Percentiles rank a stretch among this genome's conserved stretches.
Conservation (phyloP, 2,329 filamentous ascomycete genomes). For the Pseudopithomyces chartarum region DNA sequence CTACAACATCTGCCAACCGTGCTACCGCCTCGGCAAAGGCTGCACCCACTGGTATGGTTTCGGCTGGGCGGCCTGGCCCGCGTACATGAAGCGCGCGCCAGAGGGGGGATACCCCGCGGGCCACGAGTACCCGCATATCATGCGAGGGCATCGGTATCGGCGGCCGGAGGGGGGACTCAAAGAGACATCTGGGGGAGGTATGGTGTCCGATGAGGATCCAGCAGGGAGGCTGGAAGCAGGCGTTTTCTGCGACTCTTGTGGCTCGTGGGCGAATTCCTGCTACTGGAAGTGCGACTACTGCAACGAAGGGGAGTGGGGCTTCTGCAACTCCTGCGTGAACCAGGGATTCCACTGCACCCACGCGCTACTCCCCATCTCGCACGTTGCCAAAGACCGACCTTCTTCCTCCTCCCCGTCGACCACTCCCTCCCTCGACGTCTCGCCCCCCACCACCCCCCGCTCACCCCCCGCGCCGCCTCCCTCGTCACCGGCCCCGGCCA, state of each 20-base stretch:
- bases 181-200: no score
- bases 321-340: slow-evolving; percentile 86
- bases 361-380: slow-evolving; percentile 75
- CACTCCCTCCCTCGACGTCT: slow-evolving; percentile 22
- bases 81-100: slow-evolving; percentile 60
- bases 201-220: no score
- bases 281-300: slow-evolving; percentile 89
- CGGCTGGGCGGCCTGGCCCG: slow-evolving; percentile 70
- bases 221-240: slow-evolving; percentile 72
- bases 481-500: slow-evolving; percentile 43
- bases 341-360: slow-evolving; percentile 82
- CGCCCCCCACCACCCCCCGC: slow-evolving; percentile 20
- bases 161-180: slow-evolving; percentile 33
- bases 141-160: slow-evolving; percentile 54
- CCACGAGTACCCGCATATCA: slow-evolving; percentile 57
- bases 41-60: slow-evolving; percentile 92
- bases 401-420: slow-evolving; percentile 12
- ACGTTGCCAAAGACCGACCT: slow-evolving; percentile 50
- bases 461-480: slow-evolving; percentile 50
- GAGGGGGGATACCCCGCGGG: slow-evolving; percentile 47
- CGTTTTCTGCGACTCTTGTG: slow-evolving; percentile 81
- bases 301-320: slow-evolving; percentile 94
- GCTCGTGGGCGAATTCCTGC: slow-evolving; percentile 75
- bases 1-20: slow-evolving; percentile 80
- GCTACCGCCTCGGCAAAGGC: slow-evolving; percentile 77